phyloP scores from a whole-genome alignment of 2,329 filamentous ascomycete genomes.

The Sphaerulina musiva region DNA sequence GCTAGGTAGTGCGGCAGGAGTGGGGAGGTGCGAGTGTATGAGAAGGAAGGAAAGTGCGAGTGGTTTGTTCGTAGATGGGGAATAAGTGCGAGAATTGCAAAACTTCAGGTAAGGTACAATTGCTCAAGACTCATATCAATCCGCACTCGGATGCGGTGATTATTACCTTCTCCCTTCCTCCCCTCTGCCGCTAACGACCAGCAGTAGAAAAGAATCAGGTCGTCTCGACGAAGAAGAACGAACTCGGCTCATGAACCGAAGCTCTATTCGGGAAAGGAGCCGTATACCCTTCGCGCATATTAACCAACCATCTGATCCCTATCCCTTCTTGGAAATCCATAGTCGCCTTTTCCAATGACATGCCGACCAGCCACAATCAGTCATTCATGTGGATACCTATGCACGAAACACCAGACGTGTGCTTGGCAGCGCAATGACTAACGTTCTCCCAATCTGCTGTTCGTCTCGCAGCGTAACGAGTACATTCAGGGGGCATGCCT shows the following conservation, averaged over 20 bases:
- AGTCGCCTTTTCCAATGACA: slow-evolving; percentile 41
- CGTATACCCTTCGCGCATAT: slow-evolving; percentile 49
- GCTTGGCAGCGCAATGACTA: slow-evolving; percentile 43
- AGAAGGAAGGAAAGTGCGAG: not conserved
- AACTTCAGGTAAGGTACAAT: too few species aligned
- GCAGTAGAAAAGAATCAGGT: not conserved
- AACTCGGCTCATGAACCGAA: not conserved
- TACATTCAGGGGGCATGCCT: slow-evolving; percentile 10
- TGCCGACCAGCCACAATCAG: slow-evolving; percentile 40
- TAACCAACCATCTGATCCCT: slow-evolving; percentile 55
- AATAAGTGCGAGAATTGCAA: too few species aligned
- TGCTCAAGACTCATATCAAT: too few species aligned
- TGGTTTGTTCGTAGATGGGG: not conserved
- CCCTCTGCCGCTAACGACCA: not conserved
- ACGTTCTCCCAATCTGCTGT: too few species aligned
- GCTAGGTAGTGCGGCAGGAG: not conserved
- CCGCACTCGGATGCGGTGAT: too few species aligned
- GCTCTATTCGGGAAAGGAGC: slow-evolving; percentile 39
- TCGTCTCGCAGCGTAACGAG: slow-evolving; percentile 36
- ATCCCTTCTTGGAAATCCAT: slow-evolving; percentile 52
- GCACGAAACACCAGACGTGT: slow-evolving; percentile 37
- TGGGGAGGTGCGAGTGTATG: not conserved
- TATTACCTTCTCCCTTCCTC: not conserved
- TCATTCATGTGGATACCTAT: too few species aligned
- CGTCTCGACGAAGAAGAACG: not conserved